These are phyloP conservation scores for Thozetella sp. DNA, from an alignment of 495 filamentous ascomycete genomes.

Conservation along the genomic window DNA sequence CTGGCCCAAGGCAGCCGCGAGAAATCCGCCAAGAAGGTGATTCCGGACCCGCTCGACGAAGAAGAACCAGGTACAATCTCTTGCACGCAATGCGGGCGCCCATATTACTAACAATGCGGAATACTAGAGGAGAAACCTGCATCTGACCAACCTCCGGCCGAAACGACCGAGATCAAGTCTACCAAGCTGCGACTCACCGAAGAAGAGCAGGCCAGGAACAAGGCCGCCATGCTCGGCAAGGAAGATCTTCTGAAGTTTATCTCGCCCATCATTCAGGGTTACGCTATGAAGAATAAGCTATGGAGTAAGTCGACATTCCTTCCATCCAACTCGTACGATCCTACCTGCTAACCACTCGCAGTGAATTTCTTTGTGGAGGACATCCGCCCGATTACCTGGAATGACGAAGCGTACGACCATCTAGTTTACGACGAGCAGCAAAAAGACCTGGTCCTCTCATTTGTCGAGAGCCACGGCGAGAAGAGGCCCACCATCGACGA, in stretches of 20 bases:
- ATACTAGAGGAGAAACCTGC: background rate
- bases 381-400: conserved; percentile 32
- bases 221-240: conserved; percentile 14
- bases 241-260: conserved; percentile 33
- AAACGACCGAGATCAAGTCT: conserved; percentile 2
- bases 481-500: conserved; percentile 11
- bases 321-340: background rate
- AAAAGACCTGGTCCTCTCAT: conserved; percentile 40
- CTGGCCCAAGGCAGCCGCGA: conserved; percentile 25
- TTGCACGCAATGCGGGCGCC: no score
- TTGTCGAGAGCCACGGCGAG: conserved; percentile 35
- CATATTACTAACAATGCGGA: no score
- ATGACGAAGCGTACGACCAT: conserved; percentile 35
- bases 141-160: background rate
- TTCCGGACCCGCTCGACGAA: conserved; percentile 10
- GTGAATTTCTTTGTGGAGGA: conserved; percentile 34
- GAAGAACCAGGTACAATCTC: conserved; percentile 1
- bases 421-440: conserved; percentile 37
- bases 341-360: background rate
- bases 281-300: conserved; percentile 37
- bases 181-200: conserved; percentile 15
- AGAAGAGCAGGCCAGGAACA: conserved; percentile 27
- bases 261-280: conserved; percentile 35
- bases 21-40: conserved; percentile 4
- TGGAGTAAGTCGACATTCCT: conserved; percentile 17